Conservation (phyloP, 805 yeast genomes). For the Ogataea degrootiae region DNA sequence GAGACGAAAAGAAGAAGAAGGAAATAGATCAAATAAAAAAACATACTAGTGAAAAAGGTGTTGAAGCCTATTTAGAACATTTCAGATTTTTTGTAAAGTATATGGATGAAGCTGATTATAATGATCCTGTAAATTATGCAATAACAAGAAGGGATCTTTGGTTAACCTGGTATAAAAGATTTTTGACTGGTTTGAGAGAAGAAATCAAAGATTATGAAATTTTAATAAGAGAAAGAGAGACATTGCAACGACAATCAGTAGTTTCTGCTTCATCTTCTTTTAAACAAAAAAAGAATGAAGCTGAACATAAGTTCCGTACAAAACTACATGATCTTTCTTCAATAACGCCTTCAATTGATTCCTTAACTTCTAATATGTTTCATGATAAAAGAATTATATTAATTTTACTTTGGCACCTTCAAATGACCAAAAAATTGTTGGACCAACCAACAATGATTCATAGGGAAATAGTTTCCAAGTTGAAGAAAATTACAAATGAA, state of each 20-base stretch:
- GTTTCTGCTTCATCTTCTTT: slow-evolving; percentile 4
- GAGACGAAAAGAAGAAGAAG: slow-evolving; percentile 4
- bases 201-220: slow-evolving; percentile 16
- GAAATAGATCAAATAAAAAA: slow-evolving; percentile 12
- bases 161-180: slow-evolving; percentile 25
- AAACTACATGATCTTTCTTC: slow-evolving; percentile 16
- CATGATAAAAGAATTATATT: slow-evolving; percentile 27
- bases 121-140: slow-evolving; percentile 30
- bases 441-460: slow-evolving; percentile 20
- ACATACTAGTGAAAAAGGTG: slow-evolving; percentile 15
- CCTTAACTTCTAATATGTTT: slow-evolving; percentile 17
- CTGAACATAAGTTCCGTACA: slow-evolving; percentile 8
- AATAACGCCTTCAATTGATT: slow-evolving; percentile 12
- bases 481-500: slow-evolving; percentile 6
- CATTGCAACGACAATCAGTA: background rate
- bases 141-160: slow-evolving; percentile 28
- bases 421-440: slow-evolving; percentile 24
- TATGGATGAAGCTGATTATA: slow-evolving; percentile 28
- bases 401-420: slow-evolving; percentile 28
- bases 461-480: slow-evolving; percentile 6
- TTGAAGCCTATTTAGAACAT: slow-evolving; percentile 25
- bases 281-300: slow-evolving; percentile 9
- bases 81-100: slow-evolving; percentile 27
- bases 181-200: slow-evolving; percentile 13
- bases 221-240: slow-evolving; percentile 6